Evolutionary conservation across 164 flowering plant species (phyloP), one percentile per base, ranked within the genome.

Genomic region (Berberis vulgaris): DNA sequence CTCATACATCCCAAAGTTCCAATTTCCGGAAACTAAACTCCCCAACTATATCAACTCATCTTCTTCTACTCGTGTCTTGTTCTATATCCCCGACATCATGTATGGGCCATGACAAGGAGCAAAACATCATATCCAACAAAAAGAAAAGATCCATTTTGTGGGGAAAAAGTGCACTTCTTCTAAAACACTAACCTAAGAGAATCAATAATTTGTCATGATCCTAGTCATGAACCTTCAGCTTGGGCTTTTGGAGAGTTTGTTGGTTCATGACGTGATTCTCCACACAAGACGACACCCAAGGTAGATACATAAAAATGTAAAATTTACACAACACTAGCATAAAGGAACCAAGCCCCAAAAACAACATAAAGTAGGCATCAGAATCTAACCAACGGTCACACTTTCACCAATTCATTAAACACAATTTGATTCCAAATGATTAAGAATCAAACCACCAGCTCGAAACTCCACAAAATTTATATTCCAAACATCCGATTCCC

Each of bases 361-460:
- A 63, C 65, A 69, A 52, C 58, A 55, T 67, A 73, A 72, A 73
- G 69, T 58, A 63, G 74, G 90, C 83, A 83, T 85, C 80, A 71
- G 83, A 83, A 85, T 80, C 81, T 58, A 68, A 41, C 57, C 72
- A 73, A 68, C 79, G 67, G 73, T 52, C 49, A 62, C 57, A 49
- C 68, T 57, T 45, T 56, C 41, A 59, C 62, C 54, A 47, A 59
- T 46, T 9, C 47, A 59, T 49, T 13, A 44, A 46, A 40, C 10
- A 57, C 13, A 46, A 45, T 45, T n/a, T 47, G 38, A 47, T 8
- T 60, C 41, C 43, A 10, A 61, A 9, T 8, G 41, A 49, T 49
- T 40, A 49, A 41, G 10, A 49, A 57, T 13, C 47, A 49, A 47
- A n/a, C 41, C 46, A 54, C 5, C 42, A 57, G 26, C 45, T 40